Percentiles rank a stretch among this genome's conserved stretches.
These are phyloP conservation scores for Capsella rubella DNA, from an alignment of 441 rosid species.

Conservation along the genomic window DNA sequence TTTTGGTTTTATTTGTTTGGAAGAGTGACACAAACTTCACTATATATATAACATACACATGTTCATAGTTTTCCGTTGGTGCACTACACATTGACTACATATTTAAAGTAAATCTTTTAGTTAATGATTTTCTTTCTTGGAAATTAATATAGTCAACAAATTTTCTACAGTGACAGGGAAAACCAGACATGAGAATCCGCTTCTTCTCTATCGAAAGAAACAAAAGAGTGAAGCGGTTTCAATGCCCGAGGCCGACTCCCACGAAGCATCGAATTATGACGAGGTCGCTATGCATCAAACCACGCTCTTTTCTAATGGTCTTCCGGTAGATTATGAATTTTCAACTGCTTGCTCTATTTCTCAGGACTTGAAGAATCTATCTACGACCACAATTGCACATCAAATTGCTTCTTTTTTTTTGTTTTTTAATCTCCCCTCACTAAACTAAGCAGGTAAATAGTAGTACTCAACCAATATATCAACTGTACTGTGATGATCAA, in stretches of 20 bases:
- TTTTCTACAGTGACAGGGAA: constrained; percentile 1
- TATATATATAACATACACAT: no score
- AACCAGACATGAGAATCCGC: neutral
- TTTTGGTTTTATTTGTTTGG: neutral
- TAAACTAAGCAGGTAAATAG: neutral
- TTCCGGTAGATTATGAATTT: constrained; percentile 59
- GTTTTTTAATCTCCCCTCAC: neutral
- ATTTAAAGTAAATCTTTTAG: no score
- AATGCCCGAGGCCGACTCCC: constrained; percentile 45
- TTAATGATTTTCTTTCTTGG: no score
- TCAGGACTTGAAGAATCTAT: no score
- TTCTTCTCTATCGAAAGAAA: constrained; percentile 8
- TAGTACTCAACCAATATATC: neutral
- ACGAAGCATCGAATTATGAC: constrained; percentile 73
- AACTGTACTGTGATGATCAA: neutral
- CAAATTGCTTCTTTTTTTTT: no score
- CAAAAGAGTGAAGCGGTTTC: constrained; percentile 56
- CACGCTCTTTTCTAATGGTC: constrained; percentile 90
- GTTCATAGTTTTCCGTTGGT: no score
- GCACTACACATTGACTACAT: no score
- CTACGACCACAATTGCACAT: no score
- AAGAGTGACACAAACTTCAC: neutral
- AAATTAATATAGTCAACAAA: no score
- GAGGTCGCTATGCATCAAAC: constrained; percentile 88
- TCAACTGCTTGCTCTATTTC: neutral